Evolutionary conservation across 2,329 filamentous ascomycete species (phyloP).

Genomic region (Xylariales sp.): DNA sequence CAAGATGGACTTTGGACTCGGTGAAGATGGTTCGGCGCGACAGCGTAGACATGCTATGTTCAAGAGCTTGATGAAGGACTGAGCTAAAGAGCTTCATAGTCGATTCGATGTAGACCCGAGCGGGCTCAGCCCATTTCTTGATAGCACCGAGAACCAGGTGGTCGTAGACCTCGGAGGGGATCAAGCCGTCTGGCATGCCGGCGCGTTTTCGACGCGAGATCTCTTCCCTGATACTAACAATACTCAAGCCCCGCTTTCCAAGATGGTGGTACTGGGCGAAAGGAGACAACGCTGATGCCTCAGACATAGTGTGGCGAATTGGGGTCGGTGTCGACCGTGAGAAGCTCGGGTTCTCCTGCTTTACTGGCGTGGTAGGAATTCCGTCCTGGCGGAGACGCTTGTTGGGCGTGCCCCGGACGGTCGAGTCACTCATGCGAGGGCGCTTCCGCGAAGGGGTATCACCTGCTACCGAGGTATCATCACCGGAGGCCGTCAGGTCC

Average conservation of each 20-base stretch:
- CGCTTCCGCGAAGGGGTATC: conserved; percentile 20
- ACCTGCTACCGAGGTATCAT: conserved; percentile 15
- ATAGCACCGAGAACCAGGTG: conserved; percentile 54
- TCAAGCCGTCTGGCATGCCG: conserved; percentile 51
- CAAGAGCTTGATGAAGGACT: conserved; percentile 42
- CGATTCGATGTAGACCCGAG: conserved; percentile 42
- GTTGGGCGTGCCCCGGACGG: conserved; percentile 23
- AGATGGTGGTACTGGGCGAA: conserved; percentile 36
- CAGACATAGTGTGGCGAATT: too few species aligned
- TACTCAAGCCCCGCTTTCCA: conserved; percentile 38
- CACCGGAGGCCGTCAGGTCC: conserved; percentile 24
- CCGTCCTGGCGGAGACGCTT: conserved; percentile 21
- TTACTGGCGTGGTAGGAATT: conserved; percentile 24
- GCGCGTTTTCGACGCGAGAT: conserved; percentile 51
- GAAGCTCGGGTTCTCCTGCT: conserved; percentile 29
- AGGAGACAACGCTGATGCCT: conserved; percentile 14
- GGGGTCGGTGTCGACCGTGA: conserved; percentile 25
- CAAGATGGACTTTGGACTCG: conserved; percentile 38
- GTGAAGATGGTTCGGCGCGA: conserved; percentile 47
- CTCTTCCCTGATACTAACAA: conserved; percentile 48
- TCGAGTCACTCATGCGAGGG: conserved; percentile 24
- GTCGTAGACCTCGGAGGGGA: conserved; percentile 56
- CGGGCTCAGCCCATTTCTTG: conserved; percentile 50
- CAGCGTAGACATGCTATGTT: conserved; percentile 40
- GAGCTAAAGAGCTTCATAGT: conserved; percentile 44